Evolutionary conservation across 192 early-diverging fungal species (phyloP).

Genomic region (Backusella australiensis): DNA sequence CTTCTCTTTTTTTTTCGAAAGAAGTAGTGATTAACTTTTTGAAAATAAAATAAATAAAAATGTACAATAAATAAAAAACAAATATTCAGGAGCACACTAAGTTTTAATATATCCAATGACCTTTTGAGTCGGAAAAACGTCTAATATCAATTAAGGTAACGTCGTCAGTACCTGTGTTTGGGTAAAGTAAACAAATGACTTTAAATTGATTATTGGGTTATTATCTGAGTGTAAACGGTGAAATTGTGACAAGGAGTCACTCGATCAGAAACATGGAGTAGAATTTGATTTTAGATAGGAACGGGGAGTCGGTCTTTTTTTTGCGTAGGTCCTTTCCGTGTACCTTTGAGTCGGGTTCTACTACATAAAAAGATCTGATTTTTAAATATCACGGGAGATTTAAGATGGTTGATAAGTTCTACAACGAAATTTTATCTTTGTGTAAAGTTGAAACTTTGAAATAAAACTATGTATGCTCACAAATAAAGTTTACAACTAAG

Average conservation of each 20-base stretch:
- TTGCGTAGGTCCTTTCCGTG: neutral
- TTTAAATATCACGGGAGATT: neutral
- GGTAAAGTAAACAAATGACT: neutral
- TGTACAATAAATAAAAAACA: neutral
- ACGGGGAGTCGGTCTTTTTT: neutral
- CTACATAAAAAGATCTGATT: neutral
- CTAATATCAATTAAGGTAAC: neutral
- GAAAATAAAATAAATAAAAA: too few relatives aligned
- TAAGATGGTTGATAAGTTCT: neutral
- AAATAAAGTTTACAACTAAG: neutral
- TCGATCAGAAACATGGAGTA: neutral
- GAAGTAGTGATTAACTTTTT: neutral
- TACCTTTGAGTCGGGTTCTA: neutral
- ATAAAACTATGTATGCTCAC: neutral
- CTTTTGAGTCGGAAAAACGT: neutral
- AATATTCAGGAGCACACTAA: neutral
- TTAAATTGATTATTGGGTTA: neutral
- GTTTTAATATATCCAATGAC: neutral
- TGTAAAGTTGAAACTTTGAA: neutral
- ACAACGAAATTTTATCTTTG: neutral
- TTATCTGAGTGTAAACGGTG: neutral
- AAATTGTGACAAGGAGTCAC: neutral
- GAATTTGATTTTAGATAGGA: neutral
- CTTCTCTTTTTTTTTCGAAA: neutral
- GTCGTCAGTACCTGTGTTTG: neutral